Conservation (phyloP, 1,139 yeast species). For the Sugiyamaella sp. region DNA sequence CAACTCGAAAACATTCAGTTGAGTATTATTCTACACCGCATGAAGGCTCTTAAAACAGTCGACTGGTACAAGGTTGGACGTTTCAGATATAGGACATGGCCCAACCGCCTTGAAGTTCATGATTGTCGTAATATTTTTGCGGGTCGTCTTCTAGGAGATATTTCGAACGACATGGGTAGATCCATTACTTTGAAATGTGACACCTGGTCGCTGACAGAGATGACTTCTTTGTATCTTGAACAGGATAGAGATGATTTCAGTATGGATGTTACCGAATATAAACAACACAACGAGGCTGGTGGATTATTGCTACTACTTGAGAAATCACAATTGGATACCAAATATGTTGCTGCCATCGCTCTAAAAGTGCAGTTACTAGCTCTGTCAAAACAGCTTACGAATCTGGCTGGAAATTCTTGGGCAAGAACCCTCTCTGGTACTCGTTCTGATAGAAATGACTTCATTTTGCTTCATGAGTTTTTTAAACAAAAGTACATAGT, state of each 20-base stretch:
- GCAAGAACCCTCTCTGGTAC: slow-evolving; percentile 93
- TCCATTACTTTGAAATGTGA: slow-evolving; percentile 90
- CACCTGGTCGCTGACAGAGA: slow-evolving; percentile 94
- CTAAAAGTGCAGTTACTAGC: slow-evolving; percentile 84
- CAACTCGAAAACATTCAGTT: slow-evolving; percentile 75
- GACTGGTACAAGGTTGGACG: slow-evolving; percentile 90
- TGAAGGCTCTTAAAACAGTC: slow-evolving; percentile 65
- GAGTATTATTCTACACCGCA: slow-evolving; percentile 80
- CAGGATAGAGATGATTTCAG: slow-evolving; percentile 70
- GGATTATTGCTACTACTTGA: slow-evolving; percentile 69
- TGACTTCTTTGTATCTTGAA: slow-evolving; percentile 79
- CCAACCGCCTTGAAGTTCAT: slow-evolving; percentile 55
- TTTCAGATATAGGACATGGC: slow-evolving; percentile 69
- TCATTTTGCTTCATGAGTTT: slow-evolving; percentile 89
- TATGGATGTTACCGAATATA: slow-evolving; percentile 62
- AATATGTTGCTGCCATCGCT: slow-evolving; percentile 70
- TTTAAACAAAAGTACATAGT: slow-evolving; percentile 76
- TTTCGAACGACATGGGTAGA: slow-evolving; percentile 94
- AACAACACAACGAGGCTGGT: slow-evolving; percentile 59
- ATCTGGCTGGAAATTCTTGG: slow-evolving; percentile 98
- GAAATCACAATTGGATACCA: slow-evolving; percentile 71
- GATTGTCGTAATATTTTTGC: slow-evolving; percentile 64
- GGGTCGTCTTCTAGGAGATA: slow-evolving; percentile 89
- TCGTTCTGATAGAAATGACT: slow-evolving; percentile 95
- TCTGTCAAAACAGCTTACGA: slow-evolving; percentile 86